Percentiles rank a stretch among this genome's conserved stretches.
These are phyloP conservation scores for Orbilia oligospora DNA, from an alignment of 2,329 filamentous ascomycete species.

Conservation along the genomic window DNA sequence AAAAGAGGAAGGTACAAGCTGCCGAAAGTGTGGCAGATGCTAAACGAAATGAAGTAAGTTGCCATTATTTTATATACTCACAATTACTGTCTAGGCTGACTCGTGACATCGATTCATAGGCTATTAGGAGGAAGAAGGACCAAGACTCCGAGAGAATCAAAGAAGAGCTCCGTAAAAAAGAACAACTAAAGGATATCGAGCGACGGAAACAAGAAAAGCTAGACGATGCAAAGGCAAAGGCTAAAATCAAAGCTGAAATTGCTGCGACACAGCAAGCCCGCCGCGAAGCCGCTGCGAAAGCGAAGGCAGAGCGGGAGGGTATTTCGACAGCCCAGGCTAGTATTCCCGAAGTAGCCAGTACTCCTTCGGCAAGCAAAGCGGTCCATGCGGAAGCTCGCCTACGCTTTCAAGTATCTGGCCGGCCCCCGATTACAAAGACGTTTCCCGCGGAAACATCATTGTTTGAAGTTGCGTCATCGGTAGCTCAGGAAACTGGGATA, in stretches of 20 bases:
- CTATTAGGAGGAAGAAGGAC: slow-evolving; percentile 86
- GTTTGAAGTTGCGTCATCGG: slow-evolving; percentile 86
- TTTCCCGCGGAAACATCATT: slow-evolving; percentile 90
- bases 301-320: slow-evolving; percentile 90
- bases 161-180: slow-evolving; percentile 87
- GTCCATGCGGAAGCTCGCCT: slow-evolving; percentile 80
- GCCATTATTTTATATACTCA: neutral
- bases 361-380: slow-evolving; percentile 72
- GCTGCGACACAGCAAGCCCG: slow-evolving; percentile 94
- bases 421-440: slow-evolving; percentile 86
- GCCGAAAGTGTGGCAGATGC: slow-evolving; percentile 83
- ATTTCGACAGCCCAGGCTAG: slow-evolving; percentile 70
- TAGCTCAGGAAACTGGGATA: slow-evolving; percentile 79
- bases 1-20: slow-evolving; percentile 79
- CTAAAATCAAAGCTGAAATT: slow-evolving; percentile 91
- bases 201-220: slow-evolving; percentile 89
- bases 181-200: slow-evolving; percentile 91
- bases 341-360: slow-evolving; percentile 67
- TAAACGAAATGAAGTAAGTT: slow-evolving; percentile 83
- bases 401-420: slow-evolving; percentile 76
- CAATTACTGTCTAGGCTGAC: neutral
- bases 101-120: slow-evolving; percentile 64
- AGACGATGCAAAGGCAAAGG: slow-evolving; percentile 87
- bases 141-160: slow-evolving; percentile 90
- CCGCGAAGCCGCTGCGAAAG: slow-evolving; percentile 84